Percentiles rank a stretch among this genome's conserved stretches.
These are phyloP conservation scores for Fusarium mangiferae DNA, from an alignment of 2,329 filamentous ascomycete genomes.

Conservation along the genomic window DNA sequence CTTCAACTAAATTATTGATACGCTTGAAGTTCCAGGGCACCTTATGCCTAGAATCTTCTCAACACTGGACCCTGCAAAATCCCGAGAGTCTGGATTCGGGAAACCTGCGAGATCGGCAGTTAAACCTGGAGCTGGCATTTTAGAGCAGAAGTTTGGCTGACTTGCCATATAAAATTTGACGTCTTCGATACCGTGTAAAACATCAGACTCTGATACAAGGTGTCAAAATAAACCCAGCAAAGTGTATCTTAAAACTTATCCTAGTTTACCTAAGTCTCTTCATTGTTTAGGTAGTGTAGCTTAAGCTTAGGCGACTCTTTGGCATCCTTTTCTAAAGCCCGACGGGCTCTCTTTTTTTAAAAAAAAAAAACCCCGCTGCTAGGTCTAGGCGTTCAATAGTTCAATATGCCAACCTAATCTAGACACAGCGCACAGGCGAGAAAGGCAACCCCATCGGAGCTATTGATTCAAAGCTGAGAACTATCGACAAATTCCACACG, in stretches of 20 bases:
- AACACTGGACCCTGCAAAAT: background rate
- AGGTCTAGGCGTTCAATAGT: conserved; percentile 18
- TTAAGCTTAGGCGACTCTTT: background rate
- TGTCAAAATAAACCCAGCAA: too few relatives aligned
- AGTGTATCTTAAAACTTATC: too few relatives aligned
- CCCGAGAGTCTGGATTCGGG: background rate
- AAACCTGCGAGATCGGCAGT: background rate
- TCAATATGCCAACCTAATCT: background rate
- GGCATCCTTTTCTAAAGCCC: background rate
- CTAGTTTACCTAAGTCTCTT: too few relatives aligned
- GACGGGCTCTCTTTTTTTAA: background rate
- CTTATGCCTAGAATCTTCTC: too few relatives aligned
- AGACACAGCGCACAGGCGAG: background rate
- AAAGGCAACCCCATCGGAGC: background rate
- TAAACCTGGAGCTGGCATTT: background rate
- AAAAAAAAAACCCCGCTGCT: background rate
- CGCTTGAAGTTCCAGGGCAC: background rate
- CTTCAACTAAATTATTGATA: too few relatives aligned
- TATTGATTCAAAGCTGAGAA: conserved; percentile 21
- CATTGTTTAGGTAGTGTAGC: background rate
- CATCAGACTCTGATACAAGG: too few relatives aligned
- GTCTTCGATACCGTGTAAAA: too few relatives aligned
- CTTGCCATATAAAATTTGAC: background rate
- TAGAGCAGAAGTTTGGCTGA: background rate
- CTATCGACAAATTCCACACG: background rate